Conservation (phyloP, 257 asterid genomes). For the Lycium ferocissimum region DNA sequence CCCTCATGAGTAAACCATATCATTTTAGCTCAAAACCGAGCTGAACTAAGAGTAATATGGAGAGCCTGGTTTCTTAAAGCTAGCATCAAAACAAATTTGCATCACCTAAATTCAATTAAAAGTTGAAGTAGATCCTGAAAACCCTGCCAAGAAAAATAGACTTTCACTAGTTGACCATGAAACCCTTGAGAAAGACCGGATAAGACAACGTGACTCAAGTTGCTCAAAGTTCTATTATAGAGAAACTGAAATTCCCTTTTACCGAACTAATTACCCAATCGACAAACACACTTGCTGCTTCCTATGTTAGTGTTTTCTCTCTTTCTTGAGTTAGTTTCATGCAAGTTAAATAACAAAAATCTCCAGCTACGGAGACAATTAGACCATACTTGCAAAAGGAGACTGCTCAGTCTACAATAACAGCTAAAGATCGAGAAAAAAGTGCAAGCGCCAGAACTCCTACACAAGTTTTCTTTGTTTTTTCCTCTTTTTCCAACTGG, state of each 20-base stretch:
- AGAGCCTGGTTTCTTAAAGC: background rate
- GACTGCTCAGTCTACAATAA: background rate
- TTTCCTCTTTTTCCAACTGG: background rate
- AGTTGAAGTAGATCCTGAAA: background rate
- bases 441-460: background rate
- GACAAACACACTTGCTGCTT: background rate
- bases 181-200: too few species aligned
- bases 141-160: background rate
- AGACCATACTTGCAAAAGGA: background rate
- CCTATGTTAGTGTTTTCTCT: too few species aligned
- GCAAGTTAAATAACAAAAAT: background rate
- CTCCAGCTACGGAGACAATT: background rate
- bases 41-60: background rate
- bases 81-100: too few species aligned
- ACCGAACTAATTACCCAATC: background rate
- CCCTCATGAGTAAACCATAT: conserved; percentile 11
- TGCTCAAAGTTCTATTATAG: background rate
- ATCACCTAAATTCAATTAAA: background rate
- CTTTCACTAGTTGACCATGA: background rate
- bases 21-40: background rate
- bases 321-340: too few species aligned
- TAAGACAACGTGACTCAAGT: background rate
- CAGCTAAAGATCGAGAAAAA: background rate
- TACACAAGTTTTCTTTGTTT: background rate
- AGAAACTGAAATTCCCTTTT: background rate